Percentiles rank a stretch among this genome's conserved stretches.
phyloP scores from a whole-genome alignment of 225 moss, liverwort and hornwort species.

The Ulota crispa region DNA sequence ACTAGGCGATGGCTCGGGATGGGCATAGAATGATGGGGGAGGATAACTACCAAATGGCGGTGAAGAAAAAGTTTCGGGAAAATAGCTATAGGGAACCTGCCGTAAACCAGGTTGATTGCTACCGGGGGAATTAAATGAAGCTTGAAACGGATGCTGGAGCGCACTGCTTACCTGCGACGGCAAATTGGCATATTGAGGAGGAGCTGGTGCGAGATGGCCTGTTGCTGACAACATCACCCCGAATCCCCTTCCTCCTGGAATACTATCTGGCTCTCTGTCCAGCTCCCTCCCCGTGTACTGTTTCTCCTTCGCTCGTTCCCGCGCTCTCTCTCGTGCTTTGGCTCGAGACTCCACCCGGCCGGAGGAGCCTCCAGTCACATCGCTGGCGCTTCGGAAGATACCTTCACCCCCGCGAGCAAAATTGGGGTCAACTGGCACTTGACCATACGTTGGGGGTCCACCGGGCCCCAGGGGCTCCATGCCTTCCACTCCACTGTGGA shows the following conservation, averaged over 20 bases:
- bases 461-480: conserved; percentile 29
- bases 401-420: conserved; percentile 36
- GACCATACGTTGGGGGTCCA: conserved; percentile 29
- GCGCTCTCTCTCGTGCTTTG: conserved; percentile 84
- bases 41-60: conserved; percentile 32
- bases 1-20: conserved; percentile 31
- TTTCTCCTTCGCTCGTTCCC: conserved; percentile 83
- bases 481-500: conserved; percentile 24
- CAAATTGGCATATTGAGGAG: conserved; percentile 34
- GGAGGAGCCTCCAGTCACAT: conserved; percentile 38
- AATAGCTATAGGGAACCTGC: conserved; percentile 31
- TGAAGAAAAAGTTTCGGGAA: conserved; percentile 33
- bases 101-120: conserved; percentile 21
- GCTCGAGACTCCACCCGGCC: conserved; percentile 70
- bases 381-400: conserved; percentile 29
- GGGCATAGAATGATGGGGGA: conserved; percentile 25
- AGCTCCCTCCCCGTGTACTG: conserved; percentile 32
- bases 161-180: conserved; percentile 59
- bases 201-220: conserved; percentile 41
- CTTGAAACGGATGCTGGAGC: conserved; percentile 67
- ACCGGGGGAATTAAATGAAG: conserved; percentile 39
- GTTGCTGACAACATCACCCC: conserved; percentile 18
- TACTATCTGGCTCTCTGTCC: conserved; percentile 32
- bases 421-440: conserved; percentile 42
- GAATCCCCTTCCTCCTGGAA: conserved; percentile 26